phyloP scores from a whole-genome alignment of 1,284 basidiomycete species.

The Jaminaea rosea region DNA sequence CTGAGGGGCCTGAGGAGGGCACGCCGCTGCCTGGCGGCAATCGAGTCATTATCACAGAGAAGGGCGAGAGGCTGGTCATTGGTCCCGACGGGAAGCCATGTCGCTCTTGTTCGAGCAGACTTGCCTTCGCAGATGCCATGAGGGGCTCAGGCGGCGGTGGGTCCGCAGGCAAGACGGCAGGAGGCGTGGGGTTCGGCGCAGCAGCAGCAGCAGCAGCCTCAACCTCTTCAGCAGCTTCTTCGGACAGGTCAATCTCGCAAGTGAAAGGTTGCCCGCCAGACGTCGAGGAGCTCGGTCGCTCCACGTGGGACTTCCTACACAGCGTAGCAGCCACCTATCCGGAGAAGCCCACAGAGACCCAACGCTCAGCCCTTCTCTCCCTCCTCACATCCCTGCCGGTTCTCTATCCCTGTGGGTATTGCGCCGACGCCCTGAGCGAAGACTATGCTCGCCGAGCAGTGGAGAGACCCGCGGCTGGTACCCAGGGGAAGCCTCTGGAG shows the following conservation, averaged over 20 bases:
- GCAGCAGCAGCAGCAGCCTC: conserved; percentile 5
- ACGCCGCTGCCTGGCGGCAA: not conserved
- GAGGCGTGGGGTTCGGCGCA: too few relatives aligned
- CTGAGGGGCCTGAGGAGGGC: not conserved
- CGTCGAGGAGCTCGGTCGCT: conserved; percentile 34
- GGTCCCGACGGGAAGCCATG: conserved; percentile 46
- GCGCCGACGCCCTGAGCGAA: conserved; percentile 29
- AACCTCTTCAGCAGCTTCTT: not conserved
- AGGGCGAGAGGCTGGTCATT: conserved; percentile 19
- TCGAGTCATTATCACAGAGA: not conserved
- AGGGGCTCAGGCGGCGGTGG: conserved; percentile 11
- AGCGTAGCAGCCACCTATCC: conserved; percentile 43
- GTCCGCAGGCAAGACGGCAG: not conserved
- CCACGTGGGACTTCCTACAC: conserved; percentile 43
- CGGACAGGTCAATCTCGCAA: not conserved
- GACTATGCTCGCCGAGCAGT: conserved; percentile 21
- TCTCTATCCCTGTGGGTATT: conserved; percentile 40
- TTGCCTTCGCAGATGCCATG: conserved; percentile 39
- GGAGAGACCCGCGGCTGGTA: not conserved
- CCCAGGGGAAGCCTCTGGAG: too few relatives aligned
- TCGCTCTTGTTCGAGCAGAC: conserved; percentile 40
- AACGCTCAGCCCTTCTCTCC: conserved; percentile 29
- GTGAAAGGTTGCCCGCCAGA: conserved; percentile 34
- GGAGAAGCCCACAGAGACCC: conserved; percentile 18
- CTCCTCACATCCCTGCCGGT: conserved; percentile 29